phyloP scores from a whole-genome alignment of 169 alveolate genomes.

The Eimeria sp. region DNA sequence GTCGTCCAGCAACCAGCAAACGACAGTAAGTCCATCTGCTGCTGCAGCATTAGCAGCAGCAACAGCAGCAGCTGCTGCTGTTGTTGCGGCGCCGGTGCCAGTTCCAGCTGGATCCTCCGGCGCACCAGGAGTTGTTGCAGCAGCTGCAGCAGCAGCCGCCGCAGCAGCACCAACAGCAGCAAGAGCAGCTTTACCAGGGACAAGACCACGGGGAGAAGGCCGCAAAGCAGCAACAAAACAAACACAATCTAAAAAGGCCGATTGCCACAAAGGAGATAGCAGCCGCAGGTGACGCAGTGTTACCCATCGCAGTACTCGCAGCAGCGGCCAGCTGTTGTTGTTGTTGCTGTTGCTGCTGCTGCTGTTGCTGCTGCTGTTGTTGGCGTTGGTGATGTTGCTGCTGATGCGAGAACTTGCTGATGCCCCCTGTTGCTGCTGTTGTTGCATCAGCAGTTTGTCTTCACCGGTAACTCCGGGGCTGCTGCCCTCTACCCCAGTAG shows the following conservation, averaged over 20 bases:
- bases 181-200: constrained; percentile 62
- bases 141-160: constrained; percentile 55
- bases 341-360: constrained; percentile 4
- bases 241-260: constrained; percentile 73
- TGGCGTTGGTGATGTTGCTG: constrained; percentile 19
- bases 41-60: constrained; percentile 53
- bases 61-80: constrained; percentile 41
- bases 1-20: constrained; percentile 76
- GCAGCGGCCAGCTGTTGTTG: constrained; percentile 65
- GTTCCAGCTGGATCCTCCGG: constrained; percentile 39
- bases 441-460: constrained; percentile 22
- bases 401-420: neutral
- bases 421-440: constrained; percentile 39
- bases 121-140: neutral
- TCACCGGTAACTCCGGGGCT: no score
- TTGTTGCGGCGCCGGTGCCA: constrained; percentile 16
- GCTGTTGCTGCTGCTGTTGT: constrained; percentile 2
- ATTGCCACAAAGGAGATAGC: constrained; percentile 69
- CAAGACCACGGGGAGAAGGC: constrained; percentile 59
- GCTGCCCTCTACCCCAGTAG: neutral
- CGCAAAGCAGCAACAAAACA: constrained; percentile 78
- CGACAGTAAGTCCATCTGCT: constrained; percentile 50
- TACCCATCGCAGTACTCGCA: constrained; percentile 79
- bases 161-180: constrained; percentile 73
- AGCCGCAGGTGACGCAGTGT: constrained; percentile 62